Conservation (phyloP, 1,139 yeast species). For the Kluyveromyces marxianus region DNA sequence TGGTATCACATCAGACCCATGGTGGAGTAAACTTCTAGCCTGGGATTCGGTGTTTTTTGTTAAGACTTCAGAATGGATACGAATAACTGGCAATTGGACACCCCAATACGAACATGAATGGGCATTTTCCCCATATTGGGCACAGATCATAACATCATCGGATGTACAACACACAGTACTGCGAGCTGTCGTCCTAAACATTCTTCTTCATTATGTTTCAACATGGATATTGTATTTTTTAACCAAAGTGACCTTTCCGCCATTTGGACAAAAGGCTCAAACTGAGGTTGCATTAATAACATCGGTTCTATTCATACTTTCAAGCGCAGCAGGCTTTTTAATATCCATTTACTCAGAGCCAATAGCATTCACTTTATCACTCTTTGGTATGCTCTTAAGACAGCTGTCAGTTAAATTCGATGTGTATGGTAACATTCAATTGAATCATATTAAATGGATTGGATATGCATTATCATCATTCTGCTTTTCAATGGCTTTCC, state of each 20-base stretch:
- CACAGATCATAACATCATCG: conserved; percentile 38
- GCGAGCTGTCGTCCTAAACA: conserved; percentile 42
- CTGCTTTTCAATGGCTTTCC: conserved; percentile 47
- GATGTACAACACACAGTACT: neutral
- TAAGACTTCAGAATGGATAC: conserved; percentile 24
- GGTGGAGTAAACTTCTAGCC: conserved; percentile 46
- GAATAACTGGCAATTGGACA: conserved; percentile 27
- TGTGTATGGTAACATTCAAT: conserved; percentile 12
- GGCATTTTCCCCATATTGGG: conserved; percentile 83
- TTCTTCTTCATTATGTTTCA: conserved; percentile 45
- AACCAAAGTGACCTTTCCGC: conserved; percentile 36
- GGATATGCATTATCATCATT: conserved; percentile 46
- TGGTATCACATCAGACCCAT: conserved; percentile 7
- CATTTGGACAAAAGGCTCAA: conserved; percentile 6
- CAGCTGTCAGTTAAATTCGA: conserved; percentile 28
- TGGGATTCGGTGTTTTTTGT: conserved; percentile 87
- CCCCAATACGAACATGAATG: conserved; percentile 74
- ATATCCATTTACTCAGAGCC: conserved; percentile 76
- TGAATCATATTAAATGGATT: conserved; percentile 13
- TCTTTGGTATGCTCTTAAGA: conserved; percentile 50
- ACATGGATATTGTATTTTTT: conserved; percentile 44
- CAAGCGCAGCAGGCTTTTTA: conserved; percentile 79
- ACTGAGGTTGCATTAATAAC: conserved; percentile 20
- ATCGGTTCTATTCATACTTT: conserved; percentile 46
- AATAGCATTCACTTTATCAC: conserved; percentile 55